Base-by-base conservation (phyloP, 2,329 filamentous ascomycete species). In the Aspergillus chevalieri region DNA sequence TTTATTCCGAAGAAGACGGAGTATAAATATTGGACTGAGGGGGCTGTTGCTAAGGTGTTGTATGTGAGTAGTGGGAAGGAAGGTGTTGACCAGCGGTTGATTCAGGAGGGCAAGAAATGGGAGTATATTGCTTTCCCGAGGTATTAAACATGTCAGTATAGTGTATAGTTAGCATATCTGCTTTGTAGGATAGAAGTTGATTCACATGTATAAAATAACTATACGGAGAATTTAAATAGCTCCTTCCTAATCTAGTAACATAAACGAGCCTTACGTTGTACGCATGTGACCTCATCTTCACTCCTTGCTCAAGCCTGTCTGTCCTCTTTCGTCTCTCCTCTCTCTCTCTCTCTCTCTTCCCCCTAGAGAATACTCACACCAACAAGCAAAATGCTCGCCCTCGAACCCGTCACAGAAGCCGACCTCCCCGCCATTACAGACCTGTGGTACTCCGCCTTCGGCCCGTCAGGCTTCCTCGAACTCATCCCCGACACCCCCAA, bases 1-100 rank as follows among this genome's bases (percentile, higher is more conserved):
- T 73, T 73, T 47, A 62, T 73, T 24, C 70, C 70, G 2, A 57
- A 50, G 12, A 57, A 59, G 15, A 66, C 60, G 1, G 50, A 51
- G 4, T 71, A 67, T 43, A 64, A 53, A 30, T 72, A 71, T 47
- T 71, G 63, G 54, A 63, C 57, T 24, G 50, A 56, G n/a, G 58
- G 57, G 8, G 53, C 54, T 1, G 58, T 57, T 42, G 54, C 59
- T 2, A 63, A 63, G 52, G 50, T 58, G 17, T 46, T 64, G 39
- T 59, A 56, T 48, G 52, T 63, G 6, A 56, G 47, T 38, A 51
- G 51, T 7, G 59, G 59, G 0, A 38, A 28, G 21, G 51, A 58
- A 17, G 58, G 61, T 12, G 47, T 62, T 15, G 53, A 56, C 44
- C 46, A 52, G 47, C 53, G 50, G 33, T 43, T 59, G 39, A 57